Percentiles rank a stretch among this genome's conserved stretches.
Conservation (phyloP, 2,329 filamentous ascomycete species). For the Scopulariopsis brevicaulis region DNA sequence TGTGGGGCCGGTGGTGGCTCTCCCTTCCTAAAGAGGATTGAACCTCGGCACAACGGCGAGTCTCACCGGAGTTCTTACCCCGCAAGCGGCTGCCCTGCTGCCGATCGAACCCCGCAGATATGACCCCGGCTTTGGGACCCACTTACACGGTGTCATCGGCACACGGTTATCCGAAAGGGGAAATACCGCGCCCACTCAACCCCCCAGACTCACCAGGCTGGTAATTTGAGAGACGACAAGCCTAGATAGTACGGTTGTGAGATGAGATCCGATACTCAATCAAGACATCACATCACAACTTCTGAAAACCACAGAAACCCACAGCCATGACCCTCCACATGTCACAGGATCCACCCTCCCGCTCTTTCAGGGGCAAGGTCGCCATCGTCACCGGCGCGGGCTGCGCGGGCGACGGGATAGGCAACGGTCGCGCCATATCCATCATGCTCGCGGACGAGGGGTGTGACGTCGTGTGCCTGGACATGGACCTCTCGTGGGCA, state of each 20-base stretch:
- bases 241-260: no score
- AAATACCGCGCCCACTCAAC: neutral
- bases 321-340: neutral
- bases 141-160: neutral
- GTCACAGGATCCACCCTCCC: conserved; percentile 10
- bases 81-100: no score
- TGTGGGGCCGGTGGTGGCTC: no score
- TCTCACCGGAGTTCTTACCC: no score
- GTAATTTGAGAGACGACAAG: no score
- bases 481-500: conserved; percentile 36
- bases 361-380: conserved; percentile 21
- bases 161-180: neutral
- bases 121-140: no score
- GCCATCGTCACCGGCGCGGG: conserved; percentile 51
- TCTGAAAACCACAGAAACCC: neutral
- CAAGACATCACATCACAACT: no score
- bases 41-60: no score
- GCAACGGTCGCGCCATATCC: conserved; percentile 46
- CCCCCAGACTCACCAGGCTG: neutral
- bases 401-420: conserved; percentile 42
- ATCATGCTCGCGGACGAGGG: conserved; percentile 49
- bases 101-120: no score
- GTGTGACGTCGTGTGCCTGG: conserved; percentile 46
- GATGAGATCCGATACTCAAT: no score
- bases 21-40: no score